A percentile compares a stretch with the other conserved stretches of the same genome.
Evolutionary conservation across 768 basidiomycete genomes (phyloP).

Genomic region (Baorangia bicolor): DNA sequence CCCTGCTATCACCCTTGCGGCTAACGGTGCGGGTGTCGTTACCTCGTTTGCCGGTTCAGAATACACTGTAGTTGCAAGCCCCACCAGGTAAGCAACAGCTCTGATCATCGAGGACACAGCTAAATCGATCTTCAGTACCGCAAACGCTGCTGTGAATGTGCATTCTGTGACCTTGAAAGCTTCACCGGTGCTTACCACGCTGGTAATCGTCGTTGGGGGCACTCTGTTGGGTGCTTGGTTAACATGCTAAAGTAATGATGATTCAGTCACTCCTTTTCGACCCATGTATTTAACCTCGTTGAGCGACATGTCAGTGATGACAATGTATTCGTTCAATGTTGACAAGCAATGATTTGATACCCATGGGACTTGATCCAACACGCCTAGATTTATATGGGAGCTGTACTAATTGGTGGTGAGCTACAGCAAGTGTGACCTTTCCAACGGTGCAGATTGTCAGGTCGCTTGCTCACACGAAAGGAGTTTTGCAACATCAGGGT

Average conservation of each 20-base stretch:
- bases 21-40: conserved; percentile 36
- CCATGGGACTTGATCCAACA: background rate
- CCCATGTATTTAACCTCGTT: background rate
- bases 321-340: background rate
- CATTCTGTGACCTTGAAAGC: conserved; percentile 16
- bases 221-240: conserved; percentile 42
- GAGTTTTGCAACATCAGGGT: background rate
- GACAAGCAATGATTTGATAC: background rate
- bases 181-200: conserved; percentile 29
- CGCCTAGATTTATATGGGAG: background rate
- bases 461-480: background rate
- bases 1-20: conserved; percentile 56
- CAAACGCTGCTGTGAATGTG: conserved; percentile 15
- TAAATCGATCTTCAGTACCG: conserved; percentile 6
- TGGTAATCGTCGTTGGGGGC: conserved; percentile 31
- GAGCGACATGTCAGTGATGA: background rate
- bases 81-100: conserved; percentile 13
- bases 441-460: background rate
- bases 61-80: conserved; percentile 44
- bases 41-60: conserved; percentile 55
- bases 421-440: background rate
- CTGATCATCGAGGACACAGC: background rate
- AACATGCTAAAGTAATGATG: conserved; percentile 25
- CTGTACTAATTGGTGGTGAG: background rate
- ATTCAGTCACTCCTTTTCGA: background rate